Conservation (phyloP, 306 rosid genomes). For the Rosa lucieae region DNA sequence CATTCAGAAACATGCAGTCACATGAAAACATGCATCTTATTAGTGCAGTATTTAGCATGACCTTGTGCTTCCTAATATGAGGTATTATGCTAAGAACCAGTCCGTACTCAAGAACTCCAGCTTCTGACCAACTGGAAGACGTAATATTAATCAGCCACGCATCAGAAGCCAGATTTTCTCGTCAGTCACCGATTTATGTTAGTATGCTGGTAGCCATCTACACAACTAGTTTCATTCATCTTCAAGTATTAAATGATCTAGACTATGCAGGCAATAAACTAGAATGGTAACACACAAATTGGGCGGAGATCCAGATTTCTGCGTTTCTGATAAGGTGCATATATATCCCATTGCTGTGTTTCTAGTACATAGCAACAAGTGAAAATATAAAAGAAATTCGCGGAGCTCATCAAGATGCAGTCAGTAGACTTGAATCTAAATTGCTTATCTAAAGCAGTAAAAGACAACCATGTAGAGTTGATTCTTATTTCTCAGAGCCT, state of each 20-base stretch:
- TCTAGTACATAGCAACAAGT: no score
- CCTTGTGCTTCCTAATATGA: not conserved
- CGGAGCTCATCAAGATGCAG: not conserved
- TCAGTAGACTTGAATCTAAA: not conserved
- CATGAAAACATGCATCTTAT: not conserved
- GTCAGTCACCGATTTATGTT: not conserved
- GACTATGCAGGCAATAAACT: not conserved
- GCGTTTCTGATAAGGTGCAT: no score
- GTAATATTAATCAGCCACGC: not conserved
- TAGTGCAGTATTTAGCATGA: not conserved
- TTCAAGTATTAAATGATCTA: not conserved
- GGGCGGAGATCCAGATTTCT: no score
- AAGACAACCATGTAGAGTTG: not conserved
- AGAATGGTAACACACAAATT: not conserved
- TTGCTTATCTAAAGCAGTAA: not conserved
- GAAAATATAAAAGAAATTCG: not conserved
- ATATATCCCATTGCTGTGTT: not conserved
- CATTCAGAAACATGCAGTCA: slow-evolving; percentile 6
- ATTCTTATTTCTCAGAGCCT: not conserved
- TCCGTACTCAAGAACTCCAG: no score
- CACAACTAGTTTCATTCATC: not conserved
- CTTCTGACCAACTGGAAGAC: not conserved
- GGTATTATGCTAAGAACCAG: not conserved
- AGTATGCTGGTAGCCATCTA: not conserved
- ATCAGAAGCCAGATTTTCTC: not conserved